Conservation (phyloP, 305 asterid species). For the Fraxinus floribunda region DNA sequence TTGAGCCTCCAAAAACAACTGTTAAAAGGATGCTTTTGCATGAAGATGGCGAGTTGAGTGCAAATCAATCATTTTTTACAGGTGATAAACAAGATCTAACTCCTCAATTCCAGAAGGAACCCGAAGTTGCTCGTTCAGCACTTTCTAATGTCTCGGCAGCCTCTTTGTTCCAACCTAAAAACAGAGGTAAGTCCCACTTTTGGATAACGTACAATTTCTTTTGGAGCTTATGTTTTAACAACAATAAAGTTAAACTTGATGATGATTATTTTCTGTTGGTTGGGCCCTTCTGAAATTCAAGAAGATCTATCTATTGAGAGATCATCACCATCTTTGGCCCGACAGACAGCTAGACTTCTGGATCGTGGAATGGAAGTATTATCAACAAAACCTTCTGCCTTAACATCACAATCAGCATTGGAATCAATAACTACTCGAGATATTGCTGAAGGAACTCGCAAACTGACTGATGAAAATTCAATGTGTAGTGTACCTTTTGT, state of each 20-base stretch:
- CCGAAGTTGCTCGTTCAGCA: slow-evolving; percentile 43
- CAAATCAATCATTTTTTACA: slow-evolving; percentile 43
- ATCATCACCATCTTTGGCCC: slow-evolving; percentile 33
- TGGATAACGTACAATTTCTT: slow-evolving; percentile 1
- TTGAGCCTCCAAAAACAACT: slow-evolving; percentile 79
- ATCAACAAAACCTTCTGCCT: slow-evolving; percentile 30
- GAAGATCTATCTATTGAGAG: slow-evolving; percentile 35
- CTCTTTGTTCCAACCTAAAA: slow-evolving; percentile 38
- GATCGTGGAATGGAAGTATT: slow-evolving; percentile 35
- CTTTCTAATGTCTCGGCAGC: slow-evolving; percentile 32
- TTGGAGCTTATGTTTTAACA: neutral
- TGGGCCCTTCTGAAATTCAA: slow-evolving; percentile 42
- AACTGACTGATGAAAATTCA: slow-evolving; percentile 37
- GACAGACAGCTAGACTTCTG: slow-evolving; percentile 39
- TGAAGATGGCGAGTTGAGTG: slow-evolving; percentile 51
- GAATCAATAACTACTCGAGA: slow-evolving; percentile 29
- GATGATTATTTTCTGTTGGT: slow-evolving; percentile 21
- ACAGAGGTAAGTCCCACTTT: slow-evolving; percentile 47
- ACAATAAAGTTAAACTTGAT: slow-evolving; percentile 8
- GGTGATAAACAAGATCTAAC: slow-evolving; percentile 44
- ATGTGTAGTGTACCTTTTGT: slow-evolving; percentile 28
- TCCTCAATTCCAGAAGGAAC: slow-evolving; percentile 41
- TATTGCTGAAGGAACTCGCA: slow-evolving; percentile 30
- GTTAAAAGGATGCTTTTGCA: slow-evolving; percentile 66
- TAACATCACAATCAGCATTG: slow-evolving; percentile 33